Evolutionary conservation across 129 eudicot genomes (phyloP).

Genomic region (Gnaphalium uliginosum): DNA sequence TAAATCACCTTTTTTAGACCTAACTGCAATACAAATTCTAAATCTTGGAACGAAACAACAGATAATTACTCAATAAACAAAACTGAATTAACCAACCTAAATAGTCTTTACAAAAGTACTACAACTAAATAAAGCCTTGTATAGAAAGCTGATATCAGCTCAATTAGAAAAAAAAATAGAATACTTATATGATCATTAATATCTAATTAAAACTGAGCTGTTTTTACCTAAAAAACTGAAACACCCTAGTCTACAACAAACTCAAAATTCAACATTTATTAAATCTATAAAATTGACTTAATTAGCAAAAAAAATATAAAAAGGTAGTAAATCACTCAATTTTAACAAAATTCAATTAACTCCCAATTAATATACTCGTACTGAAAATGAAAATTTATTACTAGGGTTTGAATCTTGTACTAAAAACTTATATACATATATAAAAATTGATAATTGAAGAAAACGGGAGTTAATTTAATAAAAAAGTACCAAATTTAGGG

Average conservation of each 20-base stretch:
- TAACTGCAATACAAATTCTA: not conserved
- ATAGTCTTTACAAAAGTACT: slow-evolving; percentile 9
- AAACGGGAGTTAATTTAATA: not conserved
- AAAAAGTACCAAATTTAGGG: slow-evolving; percentile 21
- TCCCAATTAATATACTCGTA: not conserved
- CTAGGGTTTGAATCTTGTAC: slow-evolving; percentile 25
- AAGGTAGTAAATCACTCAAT: not conserved
- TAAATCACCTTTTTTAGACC: not conserved
- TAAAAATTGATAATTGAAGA: not conserved
- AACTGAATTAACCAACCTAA: not conserved
- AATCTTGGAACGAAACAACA: slow-evolving; percentile 15
- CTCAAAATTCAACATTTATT: slow-evolving; percentile 11
- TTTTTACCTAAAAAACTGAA: slow-evolving; percentile 1
- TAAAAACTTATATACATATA: not conserved
- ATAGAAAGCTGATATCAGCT: not conserved
- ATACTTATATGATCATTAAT: not conserved
- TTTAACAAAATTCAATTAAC: not conserved
- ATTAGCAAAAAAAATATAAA: not conserved
- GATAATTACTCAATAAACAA: not conserved
- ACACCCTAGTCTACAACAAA: slow-evolving; percentile 11
- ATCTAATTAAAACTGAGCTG: slow-evolving; percentile 5
- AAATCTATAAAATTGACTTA: not conserved
- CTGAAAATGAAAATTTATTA: slow-evolving; percentile 12
- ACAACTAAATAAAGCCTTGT: not conserved
- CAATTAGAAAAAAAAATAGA: not conserved